Evolutionary conservation across 2,329 filamentous ascomycete species (phyloP), one percentile per base, ranked within the genome.

Genomic region (Cladophialophora immunda): DNA sequence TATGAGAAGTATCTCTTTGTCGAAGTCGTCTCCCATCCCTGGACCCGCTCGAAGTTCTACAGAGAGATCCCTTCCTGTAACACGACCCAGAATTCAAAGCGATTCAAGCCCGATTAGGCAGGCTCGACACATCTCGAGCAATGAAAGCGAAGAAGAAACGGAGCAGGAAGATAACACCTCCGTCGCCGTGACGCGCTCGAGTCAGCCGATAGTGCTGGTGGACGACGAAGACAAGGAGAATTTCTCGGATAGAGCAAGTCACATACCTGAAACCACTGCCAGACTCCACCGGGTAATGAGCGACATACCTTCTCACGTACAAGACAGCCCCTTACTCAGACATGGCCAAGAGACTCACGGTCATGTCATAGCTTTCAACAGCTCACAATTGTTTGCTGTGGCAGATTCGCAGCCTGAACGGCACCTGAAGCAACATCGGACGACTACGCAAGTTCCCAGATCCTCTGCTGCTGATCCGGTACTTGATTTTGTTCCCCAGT

Each of bases 221-320:
- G 74, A 73, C 9, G 81, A 82, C 45, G 82, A 83, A 65, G 78
- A 83, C 66, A 83, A 84, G 70, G 82, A 83, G 69, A 83, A 83
- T 58, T 76, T 78, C 62, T 72, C 78, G 30, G 75, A 73, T 50
- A 71, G 70, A 22, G 70, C 73, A 27, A 63, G 73, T 41, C 72
- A 75, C 30, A 68, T 73, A 27, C 72, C 76, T 3, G 71, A 73
- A 64, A 75, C 76, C 9, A 73, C 77, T 3, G 71, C 74, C 60
- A 75, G 29, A 62, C 66, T 69, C 7, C 27, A 59, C 9, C 64
- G 62, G 6, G 38, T 68, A 27, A 53, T 58, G 17, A 60, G 58
- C 9, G 61, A 57, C 5, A n/a, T 55, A 2, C 55, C 59, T 36
- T n/a, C 47, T n/a, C 58, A 64, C 22, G 32, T 65, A n/a, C 45